Base-by-base conservation (phyloP, 1,139 yeast species). In the Pichia sp. region DNA sequence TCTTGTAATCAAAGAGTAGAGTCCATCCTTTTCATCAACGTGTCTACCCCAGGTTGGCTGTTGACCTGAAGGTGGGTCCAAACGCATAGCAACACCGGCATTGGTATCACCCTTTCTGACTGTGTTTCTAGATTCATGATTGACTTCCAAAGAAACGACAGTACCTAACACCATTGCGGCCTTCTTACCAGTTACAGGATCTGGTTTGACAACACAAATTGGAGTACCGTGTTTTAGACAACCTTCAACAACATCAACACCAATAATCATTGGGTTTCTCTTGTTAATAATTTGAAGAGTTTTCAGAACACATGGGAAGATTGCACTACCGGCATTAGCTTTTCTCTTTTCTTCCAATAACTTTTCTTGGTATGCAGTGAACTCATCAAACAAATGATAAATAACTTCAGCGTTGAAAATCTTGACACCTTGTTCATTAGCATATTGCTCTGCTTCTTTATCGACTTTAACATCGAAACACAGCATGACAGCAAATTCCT, bases 41-140 rank as follows among this genome's bases (percentile, higher is more conserved):
- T 92, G 99, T 73, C 98, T 87, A 52, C 99, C 99, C 97, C 97
- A 92, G 23, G 87, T 82, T 48, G 98, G 97, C 69, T 88, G 95
- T 52, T 86, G 92, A 45, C 88, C 75, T 29, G 94, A 81, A 48
- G 95, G 95, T 57, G 88, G 82, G 49, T 92, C 98, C 62, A 92
- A 75, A 74, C 98, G 83, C 84, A 92, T 85, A 51, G 99, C 98
- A 52, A 92, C 97, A 77, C 98, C 99, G 33, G 95, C 96, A 54
- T 86, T 79, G 26, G 97, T 85, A 67, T 86, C 95, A 38, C 97
- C 97, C 75, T 86, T 92, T 71, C 87, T 85, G 42, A 90, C 95
- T 36, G 71, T 64, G 45, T 79, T 86, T 35, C 73, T 73, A 35
- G 95, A 70, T 67, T 85, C 86, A 71, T 94, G 98, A 68, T 90